phyloP scores from a whole-genome alignment of 805 yeast species.

The Myxozyma melibiosi region DNA sequence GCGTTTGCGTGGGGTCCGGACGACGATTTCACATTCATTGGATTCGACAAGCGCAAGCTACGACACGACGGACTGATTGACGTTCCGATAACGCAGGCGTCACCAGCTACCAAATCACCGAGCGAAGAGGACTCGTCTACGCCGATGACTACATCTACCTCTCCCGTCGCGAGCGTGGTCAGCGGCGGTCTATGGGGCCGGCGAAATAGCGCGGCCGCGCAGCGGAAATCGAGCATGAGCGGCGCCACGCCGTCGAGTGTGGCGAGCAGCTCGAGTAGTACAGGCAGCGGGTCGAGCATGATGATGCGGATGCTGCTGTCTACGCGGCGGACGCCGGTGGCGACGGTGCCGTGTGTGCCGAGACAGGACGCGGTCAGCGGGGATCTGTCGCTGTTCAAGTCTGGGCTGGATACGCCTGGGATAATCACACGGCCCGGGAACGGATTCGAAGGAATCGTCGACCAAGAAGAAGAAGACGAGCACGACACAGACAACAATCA shows the following conservation, averaged over 20 bases:
- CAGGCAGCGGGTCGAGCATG: slow-evolving; percentile 9
- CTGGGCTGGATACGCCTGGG: slow-evolving; percentile 1
- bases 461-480: not conserved
- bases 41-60: slow-evolving; percentile 13
- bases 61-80: slow-evolving; percentile 21
- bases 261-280: slow-evolving; percentile 6
- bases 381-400: not conserved
- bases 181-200: slow-evolving; percentile 1
- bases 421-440: no score
- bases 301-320: slow-evolving; percentile 14
- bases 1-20: slow-evolving; percentile 62
- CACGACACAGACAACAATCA: not conserved
- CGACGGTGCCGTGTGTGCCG: not conserved
- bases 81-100: not conserved
- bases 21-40: slow-evolving; percentile 52
- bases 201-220: not conserved
- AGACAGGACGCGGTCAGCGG: not conserved
- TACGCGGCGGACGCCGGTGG: not conserved
- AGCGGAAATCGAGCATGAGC: not conserved
- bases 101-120: not conserved
- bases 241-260: slow-evolving; percentile 2
- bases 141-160: no score
- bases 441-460: not conserved
- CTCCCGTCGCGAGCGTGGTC: no score
- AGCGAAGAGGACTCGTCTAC: no score